Evolutionary conservation across 306 rosid species (phyloP), one percentile per base, ranked within the genome.

Genomic region (Carpinus fangiana): DNA sequence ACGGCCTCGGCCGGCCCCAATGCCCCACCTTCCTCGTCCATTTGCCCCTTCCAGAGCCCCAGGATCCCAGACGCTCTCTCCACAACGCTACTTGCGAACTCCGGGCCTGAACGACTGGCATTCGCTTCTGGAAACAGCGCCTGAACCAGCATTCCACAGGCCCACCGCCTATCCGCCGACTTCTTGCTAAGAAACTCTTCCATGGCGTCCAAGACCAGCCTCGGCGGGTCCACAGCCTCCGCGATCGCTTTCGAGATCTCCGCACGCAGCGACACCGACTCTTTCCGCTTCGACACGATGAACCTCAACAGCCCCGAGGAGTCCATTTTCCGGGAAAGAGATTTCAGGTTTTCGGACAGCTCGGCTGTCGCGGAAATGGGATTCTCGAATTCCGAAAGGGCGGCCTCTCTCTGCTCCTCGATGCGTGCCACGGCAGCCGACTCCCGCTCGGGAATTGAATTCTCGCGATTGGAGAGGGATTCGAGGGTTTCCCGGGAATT

Each of bases 91-190:
- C 88, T 79, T 1, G 91, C 79, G 60, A 86, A 86, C 9, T 74
- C 87, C 17, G 79, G 84, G 0, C 83, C 79, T 38, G 79, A 48
- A 12, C 52, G 52, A 48, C 52, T 48, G 13, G 52, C 52, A 2
- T 12, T 8, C 0, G 46, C 48, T 17, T 82, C 96, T 3, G 90
- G 90, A 81, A 85, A 82, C 80, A 92, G 76, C 6, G 89, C 92
- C 80, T 90, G 96, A 77, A 92, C 75, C 85, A 92, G 50, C 54
- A 92, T 82, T 76, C 92, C 96, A 68, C 96, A 90, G 2, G 92
- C 97, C 97, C 97, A 92, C 61, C 97, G 79, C 88, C 84, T 92
- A 77, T 92, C 97, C n/a, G 82, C 82, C 31, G 70, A 79, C 56
- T 89, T 92, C 21, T 84, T 65, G 77, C 73, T 83, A 66, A 90